Evolutionary conservation across 495 filamentous ascomycete species (phyloP).

Genomic region (Aspergillus leporis): DNA sequence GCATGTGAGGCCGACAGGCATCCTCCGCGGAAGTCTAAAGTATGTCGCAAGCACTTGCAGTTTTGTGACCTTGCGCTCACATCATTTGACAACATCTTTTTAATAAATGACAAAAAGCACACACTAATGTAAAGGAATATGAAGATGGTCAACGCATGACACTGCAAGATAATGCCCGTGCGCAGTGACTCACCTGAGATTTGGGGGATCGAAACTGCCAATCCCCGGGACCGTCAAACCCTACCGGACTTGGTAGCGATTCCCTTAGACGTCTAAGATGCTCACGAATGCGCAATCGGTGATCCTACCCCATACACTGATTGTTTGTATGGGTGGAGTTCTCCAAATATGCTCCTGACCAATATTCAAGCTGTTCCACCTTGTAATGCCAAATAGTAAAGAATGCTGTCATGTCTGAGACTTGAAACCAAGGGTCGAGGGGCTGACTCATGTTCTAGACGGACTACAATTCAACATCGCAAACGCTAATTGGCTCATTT

Average conservation of each 20-base stretch:
- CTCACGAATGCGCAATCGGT: conserved; percentile 5
- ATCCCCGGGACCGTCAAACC: conserved; percentile 8
- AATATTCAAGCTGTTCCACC: not conserved
- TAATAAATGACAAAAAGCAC: not conserved
- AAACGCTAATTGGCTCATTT: conserved; percentile 8
- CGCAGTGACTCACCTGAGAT: conserved; percentile 13
- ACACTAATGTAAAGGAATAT: not conserved
- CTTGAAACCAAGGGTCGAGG: conserved; percentile 2
- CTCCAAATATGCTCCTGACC: not conserved
- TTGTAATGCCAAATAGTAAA: not conserved
- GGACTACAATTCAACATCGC: not conserved
- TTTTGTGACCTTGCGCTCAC: not conserved
- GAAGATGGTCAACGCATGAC: conserved; percentile 9
- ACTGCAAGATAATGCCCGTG: conserved; percentile 9
- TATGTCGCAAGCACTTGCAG: not conserved
- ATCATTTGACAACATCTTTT: conserved; percentile 12
- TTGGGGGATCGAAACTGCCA: not conserved
- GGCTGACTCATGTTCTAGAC: conserved; percentile 18
- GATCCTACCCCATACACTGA: not conserved
- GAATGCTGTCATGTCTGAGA: conserved; percentile 12
- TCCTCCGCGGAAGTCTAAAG: not conserved
- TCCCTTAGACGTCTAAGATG: not conserved
- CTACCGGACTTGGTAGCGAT: not conserved
- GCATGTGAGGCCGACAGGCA: not conserved
- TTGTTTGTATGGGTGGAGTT: not conserved